Conservation (phyloP, 2,329 filamentous ascomycete genomes). For the Aspergillus eucalypticola region DNA sequence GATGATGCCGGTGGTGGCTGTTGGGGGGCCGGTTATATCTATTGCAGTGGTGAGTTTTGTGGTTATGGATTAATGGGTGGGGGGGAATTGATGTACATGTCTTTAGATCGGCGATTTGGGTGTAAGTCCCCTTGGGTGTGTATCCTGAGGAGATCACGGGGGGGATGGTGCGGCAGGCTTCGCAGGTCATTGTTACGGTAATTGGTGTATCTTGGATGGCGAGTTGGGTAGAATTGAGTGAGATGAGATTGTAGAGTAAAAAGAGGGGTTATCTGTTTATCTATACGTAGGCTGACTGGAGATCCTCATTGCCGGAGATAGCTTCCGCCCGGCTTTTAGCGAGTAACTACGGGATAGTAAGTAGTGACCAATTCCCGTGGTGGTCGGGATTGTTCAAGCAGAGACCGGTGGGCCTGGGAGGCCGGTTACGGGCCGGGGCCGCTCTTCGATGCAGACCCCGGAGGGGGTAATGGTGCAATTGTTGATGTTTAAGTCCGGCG, state of each 20-base stretch:
- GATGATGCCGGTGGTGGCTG: conserved; percentile 58
- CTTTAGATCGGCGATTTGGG: conserved; percentile 58
- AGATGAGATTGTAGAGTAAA: neutral
- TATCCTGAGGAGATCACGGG: conserved; percentile 60
- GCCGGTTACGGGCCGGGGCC: conserved; percentile 8
- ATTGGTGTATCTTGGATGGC: too few relatives aligned
- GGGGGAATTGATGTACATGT: conserved; percentile 43
- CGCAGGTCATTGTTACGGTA: conserved; percentile 24
- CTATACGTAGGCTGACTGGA: too few relatives aligned
- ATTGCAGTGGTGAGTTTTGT: neutral
- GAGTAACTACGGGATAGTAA: too few relatives aligned
- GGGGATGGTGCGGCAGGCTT: conserved; percentile 42
- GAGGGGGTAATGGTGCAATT: neutral
- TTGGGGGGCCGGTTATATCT: conserved; percentile 50
- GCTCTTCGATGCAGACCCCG: neutral
- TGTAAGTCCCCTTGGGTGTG: conserved; percentile 57
- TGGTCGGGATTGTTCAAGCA: neutral
- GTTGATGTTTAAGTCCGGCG: too few relatives aligned
- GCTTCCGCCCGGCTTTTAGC: neutral
- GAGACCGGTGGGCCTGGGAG: neutral
- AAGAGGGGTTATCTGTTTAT: neutral
- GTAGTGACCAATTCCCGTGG: neutral
- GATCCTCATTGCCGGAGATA: neutral
- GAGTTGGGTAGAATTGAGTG: neutral
- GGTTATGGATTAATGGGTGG: too few relatives aligned